Base-by-base conservation (phyloP, 2,329 filamentous ascomycete species). In the Parafenestella ontariensis region DNA sequence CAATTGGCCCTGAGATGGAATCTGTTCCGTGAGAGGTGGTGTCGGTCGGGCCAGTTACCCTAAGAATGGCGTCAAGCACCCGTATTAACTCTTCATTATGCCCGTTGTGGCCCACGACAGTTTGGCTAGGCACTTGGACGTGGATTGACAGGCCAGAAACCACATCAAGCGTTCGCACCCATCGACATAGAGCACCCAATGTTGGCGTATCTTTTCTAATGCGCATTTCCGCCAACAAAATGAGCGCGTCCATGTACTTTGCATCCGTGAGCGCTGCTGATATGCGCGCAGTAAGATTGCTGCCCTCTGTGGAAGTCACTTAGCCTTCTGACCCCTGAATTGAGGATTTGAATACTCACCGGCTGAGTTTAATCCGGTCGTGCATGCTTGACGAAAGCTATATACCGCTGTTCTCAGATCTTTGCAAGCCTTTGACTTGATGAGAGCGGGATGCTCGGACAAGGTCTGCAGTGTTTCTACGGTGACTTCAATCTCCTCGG, bases 91-190 rank as follows among this genome's bases (percentile, higher is more conserved):
- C 61, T 8, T 65, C 58, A 49, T 88, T 83, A 31, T 81, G 74
- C 10, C 87, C 83, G 36, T 68, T 70, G 5, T 54, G 54, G n/a
- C 68, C 66, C 13, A 65, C 64, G 1, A 71, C 50, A 10, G 59
- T 66, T 11, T 74, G 70, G 34, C 70, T 70, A 41, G 76, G 73
- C 2, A 79, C 79, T 50, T 68, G 61, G 0, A 83, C 77, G 48
- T 83, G 78, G 20, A 85, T 85, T 3, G 85, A 85, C 7, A 89
- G 75, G 1, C 87, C 87, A 60, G 85, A 88, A 45, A 89, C 84
- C 21, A 89, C 84, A 64, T 90, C 88, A 23, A 90, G 77, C 66
- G 89, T 87, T 52, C 88, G 82, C 4, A 90, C 88, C 88, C 88
- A 91, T 52, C 88, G 84, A 70, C 87, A 90, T 7, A 90, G 74